These are phyloP conservation scores for Urochloa ruziziensis DNA, from an alignment of 176 grass and related monocot species.

Conservation along the genomic window DNA sequence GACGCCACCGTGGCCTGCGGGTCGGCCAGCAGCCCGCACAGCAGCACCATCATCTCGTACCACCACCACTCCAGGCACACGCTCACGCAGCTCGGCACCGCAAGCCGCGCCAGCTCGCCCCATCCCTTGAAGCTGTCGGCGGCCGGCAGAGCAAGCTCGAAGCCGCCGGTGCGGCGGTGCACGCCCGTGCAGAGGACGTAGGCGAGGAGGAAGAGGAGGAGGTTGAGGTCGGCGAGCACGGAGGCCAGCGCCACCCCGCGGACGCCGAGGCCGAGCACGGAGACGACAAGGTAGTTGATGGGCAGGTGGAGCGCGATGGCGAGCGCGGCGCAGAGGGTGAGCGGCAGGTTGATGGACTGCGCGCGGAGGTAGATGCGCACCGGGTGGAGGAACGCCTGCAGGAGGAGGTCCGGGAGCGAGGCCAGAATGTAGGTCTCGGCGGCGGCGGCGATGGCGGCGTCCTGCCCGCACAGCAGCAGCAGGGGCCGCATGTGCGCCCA, in stretches of 20 bases:
- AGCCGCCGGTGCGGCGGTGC: constrained; percentile 54
- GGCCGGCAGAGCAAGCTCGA: constrained; percentile 49
- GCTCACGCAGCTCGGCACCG: constrained; percentile 78
- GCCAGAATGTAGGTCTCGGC: constrained; percentile 82
- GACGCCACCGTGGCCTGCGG: constrained; percentile 79
- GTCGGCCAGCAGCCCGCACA: constrained; percentile 79
- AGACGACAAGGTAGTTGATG: constrained; percentile 76
- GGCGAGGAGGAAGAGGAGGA: constrained; percentile 63
- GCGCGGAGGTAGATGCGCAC: constrained; percentile 76
- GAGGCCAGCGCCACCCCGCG: constrained; percentile 68
- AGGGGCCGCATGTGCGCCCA: constrained; percentile 72
- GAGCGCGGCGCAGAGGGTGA: constrained; percentile 66
- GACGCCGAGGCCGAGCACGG: constrained; percentile 62
- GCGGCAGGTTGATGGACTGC: constrained; percentile 77
- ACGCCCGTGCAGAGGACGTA: constrained; percentile 56
- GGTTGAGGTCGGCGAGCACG: constrained; percentile 64
- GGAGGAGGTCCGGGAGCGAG: constrained; percentile 72
- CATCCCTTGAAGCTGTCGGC: constrained; percentile 63
- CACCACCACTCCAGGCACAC: constrained; percentile 99
- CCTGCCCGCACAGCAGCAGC: constrained; percentile 79
- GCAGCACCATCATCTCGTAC: constrained; percentile 99
- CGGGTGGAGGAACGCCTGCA: constrained; percentile 73
- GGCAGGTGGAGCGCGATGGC: constrained; percentile 76
- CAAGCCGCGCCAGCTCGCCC: constrained; percentile 63
- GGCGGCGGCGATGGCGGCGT: constrained; percentile 53